Evolutionary conservation across 108 stramenopile species (phyloP), one percentile per base, ranked within the genome.

Genomic region (Nitzschia sp.): DNA sequence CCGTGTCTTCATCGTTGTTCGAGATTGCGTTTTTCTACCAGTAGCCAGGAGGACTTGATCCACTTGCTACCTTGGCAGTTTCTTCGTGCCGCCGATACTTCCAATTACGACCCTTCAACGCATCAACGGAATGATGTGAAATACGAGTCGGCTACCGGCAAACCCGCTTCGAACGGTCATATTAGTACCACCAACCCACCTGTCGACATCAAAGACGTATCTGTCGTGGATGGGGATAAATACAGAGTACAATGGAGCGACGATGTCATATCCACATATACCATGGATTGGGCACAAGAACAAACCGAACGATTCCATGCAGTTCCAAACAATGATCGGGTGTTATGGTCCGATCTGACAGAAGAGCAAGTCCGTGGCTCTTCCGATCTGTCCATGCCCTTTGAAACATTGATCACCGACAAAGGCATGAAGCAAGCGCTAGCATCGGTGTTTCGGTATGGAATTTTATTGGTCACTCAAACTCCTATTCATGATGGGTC

Each of bases 71-170:
- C 84, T 6, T 53, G 50, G 60, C 79, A 77, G 38, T 85, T 75
- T 52, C 73, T 85, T 28, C 81, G 85, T 30, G 81, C 59, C 29
- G 46, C 68, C 36, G 79, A 80, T 60, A 30, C 65, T 16, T 19
- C 59, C 31, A 82, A 82, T n/a, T 89, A 80, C 53, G 92, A 93
- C 61, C 63, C 73, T 17, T 32, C 16, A 2, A 93, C 89, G 28
- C 60, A 69, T 53, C 92, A 93, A 79, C 46, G 92, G 33, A 80
- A 75, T 27, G 89, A 90, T 73, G 83, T 89, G 16, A 50, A 32
- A 13, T 82, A 78, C 62, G 83, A 89, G 53, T 41, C 52, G 15
- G 44, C 75, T 1, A 79, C 66, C 52, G 91, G 88, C 8, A 89
- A 83, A 33, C 85, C 86, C 19, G 16, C 48, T 33, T 25, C 76